phyloP scores from a whole-genome alignment of 1,139 yeast species.

The Pichia sp. region DNA sequence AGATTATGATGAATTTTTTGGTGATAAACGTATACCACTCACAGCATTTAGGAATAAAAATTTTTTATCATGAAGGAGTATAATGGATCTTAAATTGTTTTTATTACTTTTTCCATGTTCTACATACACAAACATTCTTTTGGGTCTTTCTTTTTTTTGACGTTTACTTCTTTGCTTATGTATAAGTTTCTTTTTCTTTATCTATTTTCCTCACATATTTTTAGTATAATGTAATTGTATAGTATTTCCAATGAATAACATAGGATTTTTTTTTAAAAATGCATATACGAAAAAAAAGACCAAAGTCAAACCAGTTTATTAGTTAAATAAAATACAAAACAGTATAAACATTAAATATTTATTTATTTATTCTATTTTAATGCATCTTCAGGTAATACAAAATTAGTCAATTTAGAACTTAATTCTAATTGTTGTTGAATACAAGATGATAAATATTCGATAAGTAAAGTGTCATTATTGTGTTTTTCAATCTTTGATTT shows the following conservation, averaged over 20 bases:
- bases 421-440: conserved; percentile 81
- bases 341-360: background rate
- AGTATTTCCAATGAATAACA: background rate
- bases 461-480: conserved; percentile 76
- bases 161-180: background rate
- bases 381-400: conserved; percentile 31
- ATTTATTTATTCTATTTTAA: conserved; percentile 6
- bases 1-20: conserved; percentile 37
- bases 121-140: background rate
- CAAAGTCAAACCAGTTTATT: background rate
- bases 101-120: background rate
- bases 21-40: conserved; percentile 63
- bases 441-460: conserved; percentile 78
- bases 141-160: background rate
- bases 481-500: conserved; percentile 63
- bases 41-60: conserved; percentile 88
- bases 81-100: background rate
- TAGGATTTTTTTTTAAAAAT: background rate
- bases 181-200: background rate
- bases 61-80: conserved; percentile 18
- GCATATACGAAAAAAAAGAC: conserved; percentile 13
- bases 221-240: background rate
- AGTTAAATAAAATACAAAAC: background rate
- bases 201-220: background rate
- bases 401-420: conserved; percentile 66